These are phyloP conservation scores for Aureobasidium vineae DNA, from an alignment of 2,329 filamentous ascomycete species.

Conservation along the genomic window DNA sequence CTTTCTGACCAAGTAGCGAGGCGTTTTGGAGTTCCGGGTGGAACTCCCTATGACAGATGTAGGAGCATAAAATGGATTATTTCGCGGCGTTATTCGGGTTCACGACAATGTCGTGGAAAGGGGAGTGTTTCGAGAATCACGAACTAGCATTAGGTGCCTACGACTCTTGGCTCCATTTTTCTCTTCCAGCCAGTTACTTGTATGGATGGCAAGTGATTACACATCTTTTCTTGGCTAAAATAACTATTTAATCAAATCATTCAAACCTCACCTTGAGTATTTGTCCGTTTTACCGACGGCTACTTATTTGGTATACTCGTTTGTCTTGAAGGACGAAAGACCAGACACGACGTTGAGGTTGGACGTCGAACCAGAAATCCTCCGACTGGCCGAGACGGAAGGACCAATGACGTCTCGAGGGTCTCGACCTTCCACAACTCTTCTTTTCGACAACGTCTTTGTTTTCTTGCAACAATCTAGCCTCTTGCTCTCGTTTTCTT, in stretches of 20 bases:
- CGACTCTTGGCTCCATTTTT: not conserved
- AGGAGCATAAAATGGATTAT: not conserved
- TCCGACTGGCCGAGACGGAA: slow-evolving; percentile 5
- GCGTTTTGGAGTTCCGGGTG: not conserved
- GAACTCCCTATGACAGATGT: not conserved
- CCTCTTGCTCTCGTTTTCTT: not conserved
- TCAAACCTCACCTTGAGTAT: not conserved
- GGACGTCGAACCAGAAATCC: not conserved
- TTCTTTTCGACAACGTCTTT: not conserved
- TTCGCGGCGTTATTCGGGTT: not conserved
- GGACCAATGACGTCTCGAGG: not conserved
- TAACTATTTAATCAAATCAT: not conserved
- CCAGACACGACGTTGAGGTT: slow-evolving; percentile 9
- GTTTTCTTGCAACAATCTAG: not conserved
- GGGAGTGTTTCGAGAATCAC: not conserved
- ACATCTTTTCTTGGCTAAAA: not conserved
- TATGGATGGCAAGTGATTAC: not conserved
- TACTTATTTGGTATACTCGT: not conserved
- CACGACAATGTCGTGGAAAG: not conserved
- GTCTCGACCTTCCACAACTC: not conserved
- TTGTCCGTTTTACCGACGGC: not conserved
- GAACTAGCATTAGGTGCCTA: slow-evolving; percentile 12
- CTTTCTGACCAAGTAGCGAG: slow-evolving; percentile 6
- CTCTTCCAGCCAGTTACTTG: not conserved
- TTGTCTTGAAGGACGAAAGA: not conserved